Conservation (phyloP, 768 basidiomycete genomes). For the Psilocybe cyanescens region DNA sequence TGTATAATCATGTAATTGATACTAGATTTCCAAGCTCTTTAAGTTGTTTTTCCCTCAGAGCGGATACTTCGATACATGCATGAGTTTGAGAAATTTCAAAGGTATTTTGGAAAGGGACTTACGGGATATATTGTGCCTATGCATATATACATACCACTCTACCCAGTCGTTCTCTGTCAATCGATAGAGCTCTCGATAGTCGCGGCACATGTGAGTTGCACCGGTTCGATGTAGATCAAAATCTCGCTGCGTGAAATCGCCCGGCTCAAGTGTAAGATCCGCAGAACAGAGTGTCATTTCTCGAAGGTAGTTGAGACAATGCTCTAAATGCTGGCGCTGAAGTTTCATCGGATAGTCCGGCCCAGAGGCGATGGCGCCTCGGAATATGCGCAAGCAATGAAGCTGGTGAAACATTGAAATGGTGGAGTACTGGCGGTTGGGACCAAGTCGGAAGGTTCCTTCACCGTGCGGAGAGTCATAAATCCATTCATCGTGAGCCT, state of each 20-base stretch:
- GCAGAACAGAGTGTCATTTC: slow-evolving; percentile 40
- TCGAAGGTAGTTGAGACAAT: slow-evolving; percentile 45
- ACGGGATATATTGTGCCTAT: neutral
- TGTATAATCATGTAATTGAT: neutral
- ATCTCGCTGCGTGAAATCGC: slow-evolving; percentile 26
- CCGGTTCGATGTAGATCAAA: slow-evolving; percentile 27
- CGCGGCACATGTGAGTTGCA: slow-evolving; percentile 31
- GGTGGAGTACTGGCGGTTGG: slow-evolving; percentile 30
- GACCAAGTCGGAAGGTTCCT: slow-evolving; percentile 27
- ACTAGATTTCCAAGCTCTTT: neutral
- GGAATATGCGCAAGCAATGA: slow-evolving; percentile 37
- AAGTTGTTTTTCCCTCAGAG: neutral
- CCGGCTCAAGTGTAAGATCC: slow-evolving; percentile 43
- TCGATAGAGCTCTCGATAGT: slow-evolving; percentile 30
- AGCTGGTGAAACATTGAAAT: slow-evolving; percentile 41
- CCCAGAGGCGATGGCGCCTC: slow-evolving; percentile 11
- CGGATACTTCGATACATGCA: neutral
- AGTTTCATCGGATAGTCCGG: neutral
- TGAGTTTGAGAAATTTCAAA: neutral
- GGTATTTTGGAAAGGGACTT: neutral
- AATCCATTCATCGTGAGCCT: slow-evolving; percentile 34
- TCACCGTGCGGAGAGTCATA: slow-evolving; percentile 22
- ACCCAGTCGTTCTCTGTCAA: slow-evolving; percentile 21
- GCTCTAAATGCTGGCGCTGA: slow-evolving; percentile 27
- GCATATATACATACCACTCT: slow-evolving; percentile 2